Evolutionary conservation across 768 basidiomycete species (phyloP), one percentile per base, ranked within the genome.

Genomic region (Lepiota venenata): DNA sequence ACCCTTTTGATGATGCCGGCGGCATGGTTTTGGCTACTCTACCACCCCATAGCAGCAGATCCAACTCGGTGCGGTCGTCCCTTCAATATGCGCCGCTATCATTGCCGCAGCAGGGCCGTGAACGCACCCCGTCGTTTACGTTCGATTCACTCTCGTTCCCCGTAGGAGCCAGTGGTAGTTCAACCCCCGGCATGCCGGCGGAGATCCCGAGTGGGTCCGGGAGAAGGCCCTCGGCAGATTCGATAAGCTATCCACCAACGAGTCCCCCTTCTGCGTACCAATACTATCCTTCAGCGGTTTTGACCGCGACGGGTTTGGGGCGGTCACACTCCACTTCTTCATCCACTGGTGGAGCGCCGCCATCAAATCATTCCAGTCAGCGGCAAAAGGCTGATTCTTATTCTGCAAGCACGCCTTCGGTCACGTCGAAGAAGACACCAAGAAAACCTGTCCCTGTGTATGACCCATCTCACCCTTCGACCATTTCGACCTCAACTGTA

Each of bases 401-500:
- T 57, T 68, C 64, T 29, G 29, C 35, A 10, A 46, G 45, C n/a
- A 16, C 45, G n/a, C 45, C 37, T 18, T 52, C 51, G 11, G 55
- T 57, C 58, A 22, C 57, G 36, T 65, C 72, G 47, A 47, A 39
- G 53, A 43, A 73, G 71, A 39, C 66, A 66, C 44, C 67, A 25
- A 70, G 82, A 44, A 84, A 84, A 61, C 80, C 82, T 11, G 82
- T 83, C n/a, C 82, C 82, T 9, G 70, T 68, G 14, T 84, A 82
- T 57, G 69, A 77, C 57, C 63, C 69, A 21, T 57, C 52, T 27
- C 48, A 61, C 12, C 52, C 59, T n/a, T 53, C 64, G 20, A 29
- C 55, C 43, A 29, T 55, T 49, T 32, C 52, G 49, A 9, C 47
- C 57, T 20, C 39, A 47, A 27, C 38, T 38, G n/a, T 53, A 20